Base-by-base conservation (phyloP, 805 yeast species). In the Babjeviella inositovora region DNA sequence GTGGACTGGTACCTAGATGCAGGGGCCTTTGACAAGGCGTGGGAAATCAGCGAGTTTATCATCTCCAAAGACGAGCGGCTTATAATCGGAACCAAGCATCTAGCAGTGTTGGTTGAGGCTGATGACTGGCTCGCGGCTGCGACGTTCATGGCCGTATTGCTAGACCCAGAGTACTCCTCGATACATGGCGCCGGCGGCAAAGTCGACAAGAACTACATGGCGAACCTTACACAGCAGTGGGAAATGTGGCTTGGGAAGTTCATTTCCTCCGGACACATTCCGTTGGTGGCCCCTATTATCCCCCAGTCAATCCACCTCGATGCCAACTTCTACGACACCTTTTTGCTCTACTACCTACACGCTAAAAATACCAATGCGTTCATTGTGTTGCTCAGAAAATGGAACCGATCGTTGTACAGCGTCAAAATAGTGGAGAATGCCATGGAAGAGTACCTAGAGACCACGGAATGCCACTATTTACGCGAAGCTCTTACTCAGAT, bases 31-130 rank as follows among this genome's bases (percentile, higher is more conserved):
- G 46, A 55, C 10, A 70, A 70, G 20, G 96, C 96, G 0, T 87
- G 94, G 93, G 57, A 60, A 19, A 68, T 81, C 38, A 64, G 90
- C 28, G 65, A 57, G 23, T 63, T 62, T 32, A 50, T 79, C 31
- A 50, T 74, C 2, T 44, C 55, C 7, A 53, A 57, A 7, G 28
- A 39, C 4, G 66, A 67, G 29, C 45, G 87, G 23, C 42, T 74
- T 7, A 49, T 57, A 18, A 54, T 69, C 17, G 96, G 94, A 3
- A 35, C 68, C 5, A 54, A 57, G 21, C 70, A 70, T 41, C 52
- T 66, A 10, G 59, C 67, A 19, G 25, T 34, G 3, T 53, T 60
- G 14, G 33, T 68, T 2, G 39, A 51, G 11, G 34, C 40, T 2
- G 56, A 56, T 7, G 36, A 60, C 2, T 79, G 87, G 87, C 35